Evolutionary conservation across 768 basidiomycete species (phyloP), one percentile per base, ranked within the genome.

Genomic region (Jaapia argillacea): DNA sequence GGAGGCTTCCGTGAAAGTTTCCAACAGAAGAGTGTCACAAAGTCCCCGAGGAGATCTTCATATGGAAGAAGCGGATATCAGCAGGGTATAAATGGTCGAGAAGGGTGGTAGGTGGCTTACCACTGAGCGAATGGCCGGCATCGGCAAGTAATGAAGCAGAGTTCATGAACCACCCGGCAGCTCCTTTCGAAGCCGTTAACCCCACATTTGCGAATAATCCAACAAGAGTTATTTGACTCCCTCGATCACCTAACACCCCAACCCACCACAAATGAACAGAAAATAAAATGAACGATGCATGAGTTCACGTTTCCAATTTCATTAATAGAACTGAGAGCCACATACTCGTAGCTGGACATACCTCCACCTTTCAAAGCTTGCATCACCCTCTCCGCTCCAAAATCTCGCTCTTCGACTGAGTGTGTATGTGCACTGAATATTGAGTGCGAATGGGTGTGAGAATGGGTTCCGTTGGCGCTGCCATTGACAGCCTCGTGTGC

Each of bases 81-180:
- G 39, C 24, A 41, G 41, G 40, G 13, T 10, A 33, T 10, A 14
- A 33, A 22, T 41, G 40, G 42, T 41, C 46, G 36, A 35, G 24
- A 33, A 35, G 41, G 3, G 25, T 41, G 26, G 18, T 39, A 25
- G 14, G 43, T 24, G 24, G 72, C 81, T 50, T 51, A 87, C 86
- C 90, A 55, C 86, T 87, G 48, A 88, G 47, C 0, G 86, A 89
- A 58, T 99, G 94, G 20, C 87, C 93, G 0, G 93, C 92, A 52
- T 97, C 94, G 3, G 94, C 94, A 13, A 98, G 70, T 35, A 98
- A 66, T 0, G 89, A 80, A 5, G 91, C 90, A 4, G 87, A 91
- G 54, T 97, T 91, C 74, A 87, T 75, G 56, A 75, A 81, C 76
- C 84, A 85, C 18, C 92, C 96, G 28, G 94, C 93, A 7, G 72